phyloP scores from a whole-genome alignment of 257 asterid species.

The Voacanga thouarsii region DNA sequence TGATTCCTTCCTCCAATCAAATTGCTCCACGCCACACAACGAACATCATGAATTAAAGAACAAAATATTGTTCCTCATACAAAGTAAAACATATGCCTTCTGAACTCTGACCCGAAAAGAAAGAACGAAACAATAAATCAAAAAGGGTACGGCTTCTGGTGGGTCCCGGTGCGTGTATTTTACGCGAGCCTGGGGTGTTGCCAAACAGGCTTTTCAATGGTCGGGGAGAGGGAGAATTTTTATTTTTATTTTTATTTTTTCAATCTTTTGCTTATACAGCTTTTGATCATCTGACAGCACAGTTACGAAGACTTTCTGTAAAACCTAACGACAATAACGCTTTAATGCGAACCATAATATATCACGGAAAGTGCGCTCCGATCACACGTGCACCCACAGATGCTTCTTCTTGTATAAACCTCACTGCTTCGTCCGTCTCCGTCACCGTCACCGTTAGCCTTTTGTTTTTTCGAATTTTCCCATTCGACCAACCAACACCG shows the following conservation, averaged over 20 bases:
- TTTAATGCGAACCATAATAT: slow-evolving; percentile 4
- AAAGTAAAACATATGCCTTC: neutral
- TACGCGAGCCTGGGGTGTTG: neutral
- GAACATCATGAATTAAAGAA: neutral
- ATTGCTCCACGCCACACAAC: too few relatives aligned
- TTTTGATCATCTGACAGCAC: slow-evolving; percentile 11
- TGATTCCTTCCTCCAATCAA: too few relatives aligned
- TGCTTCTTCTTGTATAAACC: neutral
- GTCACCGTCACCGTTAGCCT: slow-evolving; percentile 8
- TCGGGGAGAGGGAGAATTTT: neutral
- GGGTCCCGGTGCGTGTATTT: slow-evolving; percentile 4
- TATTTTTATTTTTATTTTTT: neutral
- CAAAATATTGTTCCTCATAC: neutral
- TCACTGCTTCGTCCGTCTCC: neutral
- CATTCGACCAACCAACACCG: neutral
- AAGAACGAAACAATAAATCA: neutral
- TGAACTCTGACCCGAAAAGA: neutral
- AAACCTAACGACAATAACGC: slow-evolving; percentile 7
- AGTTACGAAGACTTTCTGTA: neutral
- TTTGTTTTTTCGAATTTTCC: neutral
- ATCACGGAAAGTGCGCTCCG: slow-evolving; percentile 7
- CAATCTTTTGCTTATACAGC: neutral
- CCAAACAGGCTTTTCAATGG: neutral
- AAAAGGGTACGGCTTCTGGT: neutral
- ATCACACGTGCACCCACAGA: slow-evolving; percentile 11